A percentile compares a stretch with the other conserved stretches of the same genome.
phyloP scores from a whole-genome alignment of 148 eudicot species.

The Limonium bicolor region DNA sequence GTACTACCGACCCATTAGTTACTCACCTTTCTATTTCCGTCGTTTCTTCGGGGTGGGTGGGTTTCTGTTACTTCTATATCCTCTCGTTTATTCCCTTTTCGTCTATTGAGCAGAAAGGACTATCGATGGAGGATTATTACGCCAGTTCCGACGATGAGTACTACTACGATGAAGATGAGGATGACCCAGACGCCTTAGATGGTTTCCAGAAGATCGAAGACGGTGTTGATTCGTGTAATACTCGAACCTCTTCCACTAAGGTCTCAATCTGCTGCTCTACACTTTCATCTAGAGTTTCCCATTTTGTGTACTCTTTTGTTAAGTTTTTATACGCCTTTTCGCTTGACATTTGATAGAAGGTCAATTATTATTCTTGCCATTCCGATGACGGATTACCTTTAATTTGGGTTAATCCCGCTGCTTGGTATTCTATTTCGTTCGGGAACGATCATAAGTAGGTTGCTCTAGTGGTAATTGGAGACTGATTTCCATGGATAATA shows the following conservation, averaged over 20 bases:
- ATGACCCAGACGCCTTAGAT: conserved; percentile 12
- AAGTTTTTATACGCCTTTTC: not conserved
- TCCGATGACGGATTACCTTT: no score
- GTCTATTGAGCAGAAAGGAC: no score
- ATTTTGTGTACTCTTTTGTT: not conserved
- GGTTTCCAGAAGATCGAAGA: conserved; percentile 16
- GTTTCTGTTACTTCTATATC: not conserved
- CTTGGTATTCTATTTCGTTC: no score
- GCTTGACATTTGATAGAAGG: not conserved
- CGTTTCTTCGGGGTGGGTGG: not conserved
- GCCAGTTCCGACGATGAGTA: conserved; percentile 19
- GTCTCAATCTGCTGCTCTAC: conserved; percentile 1
- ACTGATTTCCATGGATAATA: not conserved
- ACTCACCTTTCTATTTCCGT: not conserved
- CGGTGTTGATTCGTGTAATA: conserved; percentile 1
- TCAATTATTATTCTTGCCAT: not conserved
- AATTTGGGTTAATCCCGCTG: conserved; percentile 2
- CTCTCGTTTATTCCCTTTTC: no score
- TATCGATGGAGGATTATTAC: conserved; percentile 22
- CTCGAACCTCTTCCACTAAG: conserved; percentile 17
- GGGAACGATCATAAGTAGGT: no score
- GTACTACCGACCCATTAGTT: no score
- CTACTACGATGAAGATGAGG: conserved; percentile 15
- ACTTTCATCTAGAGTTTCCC: not conserved
- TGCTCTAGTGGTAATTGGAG: no score